Percentiles rank a stretch among this genome's conserved stretches.
These are phyloP conservation scores for Russula virescens DNA, from an alignment of 768 basidiomycete species.

Conservation along the genomic window DNA sequence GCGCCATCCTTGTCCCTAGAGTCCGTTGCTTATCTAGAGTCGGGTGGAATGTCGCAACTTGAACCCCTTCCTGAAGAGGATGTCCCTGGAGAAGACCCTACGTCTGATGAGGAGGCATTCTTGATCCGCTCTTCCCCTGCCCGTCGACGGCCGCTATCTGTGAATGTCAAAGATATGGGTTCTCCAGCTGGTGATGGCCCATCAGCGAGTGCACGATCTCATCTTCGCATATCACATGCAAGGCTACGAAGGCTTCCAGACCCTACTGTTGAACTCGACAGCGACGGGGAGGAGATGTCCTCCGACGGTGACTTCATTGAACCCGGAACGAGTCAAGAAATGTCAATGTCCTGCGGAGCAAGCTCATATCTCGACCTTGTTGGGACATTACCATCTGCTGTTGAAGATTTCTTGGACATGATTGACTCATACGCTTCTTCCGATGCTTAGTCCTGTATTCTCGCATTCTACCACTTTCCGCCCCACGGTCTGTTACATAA, in stretches of 20 bases:
- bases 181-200: neutral
- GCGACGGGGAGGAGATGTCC: slow-evolving; percentile 17
- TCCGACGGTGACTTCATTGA: neutral
- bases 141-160: neutral
- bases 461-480: neutral
- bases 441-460: neutral
- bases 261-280: slow-evolving; percentile 6
- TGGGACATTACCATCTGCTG: slow-evolving; percentile 15
- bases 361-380: slow-evolving; percentile 17
- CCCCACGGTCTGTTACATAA: neutral
- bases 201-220: neutral
- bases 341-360: neutral
- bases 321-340: neutral
- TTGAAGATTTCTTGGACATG: slow-evolving; percentile 19
- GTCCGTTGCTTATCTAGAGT: neutral
- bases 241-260: slow-evolving; percentile 17
- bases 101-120: slow-evolving; percentile 3
- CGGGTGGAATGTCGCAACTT: neutral
- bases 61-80: neutral
- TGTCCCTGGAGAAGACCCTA: slow-evolving; percentile 1
- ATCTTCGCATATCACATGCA: slow-evolving; percentile 15
- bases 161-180: neutral
- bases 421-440: slow-evolving; percentile 3
- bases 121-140: neutral
- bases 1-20: neutral